These are phyloP conservation scores for Dactylellina sp. DNA, from an alignment of 2,329 filamentous ascomycete genomes.

Conservation along the genomic window DNA sequence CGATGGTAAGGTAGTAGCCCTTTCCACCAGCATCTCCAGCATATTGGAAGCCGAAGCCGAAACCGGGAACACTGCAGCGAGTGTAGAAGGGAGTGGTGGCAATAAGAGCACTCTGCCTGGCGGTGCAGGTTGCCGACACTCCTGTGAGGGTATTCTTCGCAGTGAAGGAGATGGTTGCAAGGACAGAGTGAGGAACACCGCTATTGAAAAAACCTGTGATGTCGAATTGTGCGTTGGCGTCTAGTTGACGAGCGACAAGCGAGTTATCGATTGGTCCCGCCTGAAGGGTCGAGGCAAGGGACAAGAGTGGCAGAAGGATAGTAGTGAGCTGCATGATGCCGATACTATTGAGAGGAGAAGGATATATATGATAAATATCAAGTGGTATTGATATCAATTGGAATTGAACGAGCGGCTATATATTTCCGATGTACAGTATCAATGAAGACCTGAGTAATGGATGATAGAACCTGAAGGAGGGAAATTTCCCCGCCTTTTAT, in stretches of 20 bases:
- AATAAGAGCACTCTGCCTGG: not conserved
- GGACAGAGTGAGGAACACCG: slow-evolving; percentile 6
- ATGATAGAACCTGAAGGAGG: too few species aligned
- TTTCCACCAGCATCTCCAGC: not conserved
- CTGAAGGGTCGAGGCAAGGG: slow-evolving; percentile 1
- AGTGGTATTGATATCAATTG: not conserved
- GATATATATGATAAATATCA: not conserved
- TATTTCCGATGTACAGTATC: too few species aligned
- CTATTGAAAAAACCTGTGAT: slow-evolving; percentile 13
- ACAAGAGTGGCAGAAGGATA: slow-evolving; percentile 9
- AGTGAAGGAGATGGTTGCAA: not conserved
- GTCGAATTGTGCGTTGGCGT: not conserved
- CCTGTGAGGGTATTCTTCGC: not conserved
- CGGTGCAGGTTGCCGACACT: not conserved
- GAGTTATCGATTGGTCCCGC: not conserved
- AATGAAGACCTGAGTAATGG: too few species aligned
- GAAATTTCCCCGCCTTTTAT: too few species aligned
- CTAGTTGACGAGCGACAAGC: not conserved
- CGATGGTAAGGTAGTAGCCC: not conserved
- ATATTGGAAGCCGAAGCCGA: slow-evolving; percentile 10
- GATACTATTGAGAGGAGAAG: too few species aligned
- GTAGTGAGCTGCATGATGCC: slow-evolving; percentile 14
- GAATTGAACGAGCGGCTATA: too few species aligned
- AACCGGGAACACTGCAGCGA: slow-evolving; percentile 5
- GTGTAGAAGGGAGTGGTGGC: slow-evolving; percentile 21